Conservation (phyloP, 306 rosid species). For the Canavalia gladiata region DNA sequence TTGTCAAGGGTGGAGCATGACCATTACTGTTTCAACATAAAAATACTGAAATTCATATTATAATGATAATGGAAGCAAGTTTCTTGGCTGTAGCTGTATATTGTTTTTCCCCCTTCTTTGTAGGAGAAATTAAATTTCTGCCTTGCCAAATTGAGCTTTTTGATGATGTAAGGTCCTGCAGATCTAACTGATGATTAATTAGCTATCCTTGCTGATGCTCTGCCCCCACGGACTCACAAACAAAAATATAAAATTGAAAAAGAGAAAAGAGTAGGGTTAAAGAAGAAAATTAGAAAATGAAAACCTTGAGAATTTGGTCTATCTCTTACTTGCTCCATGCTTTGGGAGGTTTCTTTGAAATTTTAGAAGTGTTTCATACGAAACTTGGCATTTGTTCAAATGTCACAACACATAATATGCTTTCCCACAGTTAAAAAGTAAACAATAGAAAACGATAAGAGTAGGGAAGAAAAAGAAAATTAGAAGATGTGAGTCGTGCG, state of each 20-base stretch:
- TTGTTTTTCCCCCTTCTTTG: not conserved
- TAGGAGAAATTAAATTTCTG: not conserved
- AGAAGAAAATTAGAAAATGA: constrained; percentile 16
- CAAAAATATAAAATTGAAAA: not conserved
- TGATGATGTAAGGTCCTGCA: constrained; percentile 18
- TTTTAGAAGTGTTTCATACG: constrained; percentile 11
- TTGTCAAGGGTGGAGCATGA: constrained; percentile 12
- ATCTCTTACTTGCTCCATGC: not conserved
- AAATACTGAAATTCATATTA: not conserved
- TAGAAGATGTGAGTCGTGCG: not conserved
- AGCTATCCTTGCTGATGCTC: not conserved
- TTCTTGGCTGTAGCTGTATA: not conserved
- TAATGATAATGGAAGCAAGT: constrained; percentile 4
- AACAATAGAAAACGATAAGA: not conserved
- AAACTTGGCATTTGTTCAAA: constrained; percentile 1
- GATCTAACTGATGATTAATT: constrained; percentile 15
- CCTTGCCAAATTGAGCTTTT: not conserved
- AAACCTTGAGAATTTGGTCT: not conserved
- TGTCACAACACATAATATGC: not conserved
- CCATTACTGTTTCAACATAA: not conserved
- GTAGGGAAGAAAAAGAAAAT: not conserved
- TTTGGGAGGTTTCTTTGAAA: constrained; percentile 22
- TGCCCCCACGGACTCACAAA: not conserved
- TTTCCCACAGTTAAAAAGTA: not conserved
- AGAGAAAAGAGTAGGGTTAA: not conserved